Evolutionary conservation across 1,139 yeast species (phyloP).

Genomic region (Hansenula sp.): DNA sequence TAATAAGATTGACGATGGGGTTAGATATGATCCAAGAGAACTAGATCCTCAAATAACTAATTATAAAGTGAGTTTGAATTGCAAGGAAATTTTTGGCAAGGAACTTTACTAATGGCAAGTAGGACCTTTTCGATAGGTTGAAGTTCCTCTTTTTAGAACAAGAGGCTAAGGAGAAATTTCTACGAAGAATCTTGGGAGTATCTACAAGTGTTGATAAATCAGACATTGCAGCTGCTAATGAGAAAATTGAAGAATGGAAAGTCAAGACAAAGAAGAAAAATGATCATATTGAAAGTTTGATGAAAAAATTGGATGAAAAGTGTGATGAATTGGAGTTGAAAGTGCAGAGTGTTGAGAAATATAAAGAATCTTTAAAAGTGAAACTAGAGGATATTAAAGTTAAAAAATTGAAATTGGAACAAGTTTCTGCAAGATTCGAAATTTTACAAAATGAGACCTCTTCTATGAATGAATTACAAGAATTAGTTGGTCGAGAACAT

Average conservation of each 20-base stretch:
- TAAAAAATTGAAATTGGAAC: neutral
- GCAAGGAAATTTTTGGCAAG: neutral
- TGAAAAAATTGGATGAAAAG: slow-evolving; percentile 1
- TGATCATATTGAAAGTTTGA: slow-evolving; percentile 6
- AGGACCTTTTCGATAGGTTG: slow-evolving; percentile 42
- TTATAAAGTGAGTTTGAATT: slow-evolving; percentile 1
- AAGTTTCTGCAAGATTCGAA: neutral
- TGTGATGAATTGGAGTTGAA: neutral
- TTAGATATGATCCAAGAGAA: slow-evolving; percentile 10
- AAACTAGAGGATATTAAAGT: neutral
- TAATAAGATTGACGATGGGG: neutral
- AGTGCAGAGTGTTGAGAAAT: neutral
- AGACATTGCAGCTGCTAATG: slow-evolving; percentile 26
- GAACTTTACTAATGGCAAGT: too few species aligned
- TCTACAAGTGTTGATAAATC: slow-evolving; percentile 27
- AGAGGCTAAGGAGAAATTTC: slow-evolving; percentile 62
- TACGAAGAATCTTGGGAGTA: slow-evolving; percentile 37
- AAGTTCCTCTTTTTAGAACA: slow-evolving; percentile 65
- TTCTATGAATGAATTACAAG: too few species aligned
- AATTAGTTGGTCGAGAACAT: too few species aligned
- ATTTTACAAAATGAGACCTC: too few species aligned
- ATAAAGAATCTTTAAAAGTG: neutral
- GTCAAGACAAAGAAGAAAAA: slow-evolving; percentile 8
- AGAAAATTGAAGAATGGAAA: slow-evolving; percentile 26
- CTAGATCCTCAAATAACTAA: slow-evolving; percentile 15